Base-by-base conservation (phyloP, 176 grass and related monocot species). In the Juncus inflexus region DNA sequence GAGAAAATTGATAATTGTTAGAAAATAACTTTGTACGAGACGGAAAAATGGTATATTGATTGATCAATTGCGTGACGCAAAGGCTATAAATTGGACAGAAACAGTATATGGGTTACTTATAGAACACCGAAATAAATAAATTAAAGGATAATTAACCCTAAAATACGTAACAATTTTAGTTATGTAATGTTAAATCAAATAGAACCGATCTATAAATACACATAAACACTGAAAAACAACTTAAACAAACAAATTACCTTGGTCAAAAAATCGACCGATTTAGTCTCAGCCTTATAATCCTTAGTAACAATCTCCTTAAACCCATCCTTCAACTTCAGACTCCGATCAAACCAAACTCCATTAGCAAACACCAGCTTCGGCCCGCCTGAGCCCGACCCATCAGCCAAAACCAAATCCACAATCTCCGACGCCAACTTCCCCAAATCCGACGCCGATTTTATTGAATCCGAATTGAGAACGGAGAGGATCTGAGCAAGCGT, bases 261-360 rank as follows among this genome's bases (percentile, higher is more conserved):
- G 37, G 74, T 79, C 72, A 62, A 76, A 69, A 94, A 95, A 59
- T 86, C 82, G 4, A 79, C 83, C 6, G 80, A 15, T 11, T 81
- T 55, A 2, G 69, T 41, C 50, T 86, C 80, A 7, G 83, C 83
- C 58, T 76, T 95, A 66, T 90, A 86, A 36, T 42, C 79, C 2
- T 65, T 47, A 1, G 66, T 49, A 0, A 76, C 74, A 36, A 81
- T 36, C 16, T 73, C 70, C 52, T 58, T 35, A 61, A 90, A 95
- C 49, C 77, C 60, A 6, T 74, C 28, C 65, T 81, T 90, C 40
- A 95, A 69, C 5, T 61, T 41, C 2, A 83, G 35, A 19, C 77
- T 76, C 1, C 74, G 57, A 61, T 95, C 90, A 11, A 95, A 50
- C 65, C 84, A 95, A n/a, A 90, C 62, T 41, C 83, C 77, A 51